These are phyloP conservation scores for Ensete glaucum DNA, from an alignment of 176 grass and related monocot genomes.

Conservation along the genomic window DNA sequence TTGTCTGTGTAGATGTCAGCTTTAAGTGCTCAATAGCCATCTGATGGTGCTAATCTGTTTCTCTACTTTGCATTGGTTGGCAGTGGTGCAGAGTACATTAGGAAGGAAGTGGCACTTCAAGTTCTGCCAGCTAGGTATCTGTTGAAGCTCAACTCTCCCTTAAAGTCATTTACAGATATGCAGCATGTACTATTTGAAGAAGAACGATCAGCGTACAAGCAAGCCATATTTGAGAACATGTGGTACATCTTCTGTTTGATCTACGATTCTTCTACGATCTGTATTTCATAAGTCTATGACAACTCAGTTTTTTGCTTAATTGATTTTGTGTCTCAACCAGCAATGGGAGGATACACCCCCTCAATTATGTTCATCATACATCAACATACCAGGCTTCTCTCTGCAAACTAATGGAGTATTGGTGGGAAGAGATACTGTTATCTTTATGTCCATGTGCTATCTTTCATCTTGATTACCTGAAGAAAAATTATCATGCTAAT, in stretches of 20 bases:
- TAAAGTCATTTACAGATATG: conserved; percentile 70
- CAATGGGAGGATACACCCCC: conserved; percentile 83
- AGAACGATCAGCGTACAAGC: conserved; percentile 87
- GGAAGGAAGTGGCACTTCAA: conserved; percentile 66
- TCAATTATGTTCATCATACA: conserved; percentile 83
- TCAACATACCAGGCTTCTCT: conserved; percentile 91
- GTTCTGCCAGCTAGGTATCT: conserved; percentile 63
- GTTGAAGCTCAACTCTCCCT: conserved; percentile 57
- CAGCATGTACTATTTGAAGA: conserved; percentile 86
- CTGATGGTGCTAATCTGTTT: background rate
- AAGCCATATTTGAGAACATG: conserved; percentile 81
- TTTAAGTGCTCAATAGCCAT: background rate
- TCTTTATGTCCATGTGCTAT: conserved; percentile 2
- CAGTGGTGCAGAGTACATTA: conserved; percentile 85
- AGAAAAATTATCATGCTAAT: background rate
- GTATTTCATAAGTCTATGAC: background rate
- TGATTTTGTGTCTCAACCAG: conserved; percentile 25
- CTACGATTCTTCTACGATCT: background rate
- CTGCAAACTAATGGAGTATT: conserved; percentile 88
- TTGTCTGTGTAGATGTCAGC: background rate
- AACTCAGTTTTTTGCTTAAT: conserved; percentile 1
- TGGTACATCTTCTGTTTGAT: conserved; percentile 27
- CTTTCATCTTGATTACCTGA: conserved; percentile 1
- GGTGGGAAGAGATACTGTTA: conserved; percentile 37
- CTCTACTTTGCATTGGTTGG: conserved; percentile 8